These are phyloP conservation scores for Hanseniaspora gamundiae DNA, from an alignment of 1,139 yeast genomes.

Conservation along the genomic window DNA sequence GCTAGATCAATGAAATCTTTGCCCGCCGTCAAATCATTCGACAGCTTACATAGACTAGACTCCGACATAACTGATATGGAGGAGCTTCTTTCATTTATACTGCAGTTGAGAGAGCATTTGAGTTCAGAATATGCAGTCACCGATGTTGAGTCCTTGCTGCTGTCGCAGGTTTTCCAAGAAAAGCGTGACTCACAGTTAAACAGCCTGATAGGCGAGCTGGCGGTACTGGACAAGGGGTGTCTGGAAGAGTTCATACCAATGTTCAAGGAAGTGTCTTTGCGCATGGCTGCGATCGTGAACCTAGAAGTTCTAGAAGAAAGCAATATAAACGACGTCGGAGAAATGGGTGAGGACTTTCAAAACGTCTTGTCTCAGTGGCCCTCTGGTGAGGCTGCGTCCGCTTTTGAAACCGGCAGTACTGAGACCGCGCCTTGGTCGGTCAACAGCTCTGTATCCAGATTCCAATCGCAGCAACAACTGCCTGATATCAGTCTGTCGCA, in stretches of 20 bases:
- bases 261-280: conserved; percentile 14
- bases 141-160: conserved; percentile 13
- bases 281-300: conserved; percentile 11
- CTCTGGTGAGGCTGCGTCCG: neutral
- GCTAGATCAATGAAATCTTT: neutral
- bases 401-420: neutral
- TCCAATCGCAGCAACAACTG: neutral
- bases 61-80: neutral
- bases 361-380: neutral
- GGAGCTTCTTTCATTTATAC: conserved; percentile 10
- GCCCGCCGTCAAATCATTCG: neutral
- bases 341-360: neutral
- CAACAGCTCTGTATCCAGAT: neutral
- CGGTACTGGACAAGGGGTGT: too few species aligned
- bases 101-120: conserved; percentile 13
- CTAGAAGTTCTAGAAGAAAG: neutral
- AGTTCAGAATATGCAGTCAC: conserved; percentile 13
- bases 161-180: neutral
- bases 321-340: neutral
- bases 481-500: neutral
- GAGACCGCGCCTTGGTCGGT: neutral
- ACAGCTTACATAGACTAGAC: neutral
- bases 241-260: conserved; percentile 5
- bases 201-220: too few species aligned
- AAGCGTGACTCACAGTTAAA: too few species aligned